Evolutionary conservation across 2,329 filamentous ascomycete genomes (phyloP).

Genomic region (Pseudophaeomoniella oleicola): DNA sequence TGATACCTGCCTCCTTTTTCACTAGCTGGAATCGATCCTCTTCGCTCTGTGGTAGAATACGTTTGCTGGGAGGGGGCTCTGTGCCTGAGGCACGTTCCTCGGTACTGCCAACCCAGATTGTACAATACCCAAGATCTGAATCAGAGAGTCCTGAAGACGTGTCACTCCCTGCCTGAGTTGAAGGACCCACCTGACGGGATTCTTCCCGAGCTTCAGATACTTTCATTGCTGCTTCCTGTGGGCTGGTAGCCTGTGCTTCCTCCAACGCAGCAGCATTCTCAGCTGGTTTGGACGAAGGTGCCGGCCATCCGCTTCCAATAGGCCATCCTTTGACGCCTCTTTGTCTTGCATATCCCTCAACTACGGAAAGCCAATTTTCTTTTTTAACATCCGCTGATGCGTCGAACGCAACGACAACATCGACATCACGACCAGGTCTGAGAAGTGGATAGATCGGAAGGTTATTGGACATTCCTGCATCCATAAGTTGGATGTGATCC

Average conservation of each 20-base stretch:
- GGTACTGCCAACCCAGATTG: conserved; percentile 82
- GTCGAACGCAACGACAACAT: conserved; percentile 85
- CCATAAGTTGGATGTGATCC: conserved; percentile 73
- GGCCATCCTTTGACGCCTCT: conserved; percentile 91
- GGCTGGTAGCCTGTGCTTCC: conserved; percentile 47
- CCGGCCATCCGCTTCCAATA: conserved; percentile 85
- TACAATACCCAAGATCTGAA: conserved; percentile 71
- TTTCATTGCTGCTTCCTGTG: conserved; percentile 48
- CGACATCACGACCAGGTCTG: conserved; percentile 73
- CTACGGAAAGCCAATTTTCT: conserved; percentile 92
- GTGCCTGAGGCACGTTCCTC: conserved; percentile 50
- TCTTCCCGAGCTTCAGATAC: conserved; percentile 42
- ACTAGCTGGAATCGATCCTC: conserved; percentile 57
- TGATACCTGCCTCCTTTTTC: conserved; percentile 67
- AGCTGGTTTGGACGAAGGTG: conserved; percentile 39
- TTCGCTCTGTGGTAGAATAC: conserved; percentile 22
- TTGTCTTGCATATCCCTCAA: conserved; percentile 82
- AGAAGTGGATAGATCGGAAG: conserved; percentile 89
- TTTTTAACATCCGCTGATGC: conserved; percentile 84
- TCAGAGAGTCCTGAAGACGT: conserved; percentile 29
- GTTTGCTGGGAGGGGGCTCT: conserved; percentile 39
- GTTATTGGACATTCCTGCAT: conserved; percentile 98
- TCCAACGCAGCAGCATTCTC: conserved; percentile 52
- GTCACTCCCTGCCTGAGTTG: conserved; percentile 10
- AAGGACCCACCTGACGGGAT: conserved; percentile 11